phyloP scores from a whole-genome alignment of 2,329 filamentous ascomycete genomes.

The Aspergillus hiratsukae region DNA sequence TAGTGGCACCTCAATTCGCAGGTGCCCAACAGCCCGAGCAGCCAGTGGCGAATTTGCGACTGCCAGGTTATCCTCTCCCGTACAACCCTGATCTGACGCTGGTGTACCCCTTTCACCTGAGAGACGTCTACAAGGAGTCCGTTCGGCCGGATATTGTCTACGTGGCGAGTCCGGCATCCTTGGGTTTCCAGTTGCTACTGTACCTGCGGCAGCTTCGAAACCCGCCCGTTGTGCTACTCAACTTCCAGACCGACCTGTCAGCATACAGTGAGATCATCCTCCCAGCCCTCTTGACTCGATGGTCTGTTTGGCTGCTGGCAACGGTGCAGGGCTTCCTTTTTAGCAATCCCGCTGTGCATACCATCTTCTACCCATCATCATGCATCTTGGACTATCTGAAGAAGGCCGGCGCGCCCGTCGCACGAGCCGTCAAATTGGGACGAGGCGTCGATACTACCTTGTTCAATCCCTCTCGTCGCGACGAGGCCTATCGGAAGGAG shows the following conservation, averaged over 20 bases:
- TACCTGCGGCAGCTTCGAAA: constrained; percentile 58
- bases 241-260: constrained; percentile 68
- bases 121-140: constrained; percentile 55
- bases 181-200: constrained; percentile 68
- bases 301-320: constrained; percentile 60
- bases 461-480: constrained; percentile 55
- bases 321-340: constrained; percentile 65
- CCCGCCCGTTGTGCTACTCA: constrained; percentile 58
- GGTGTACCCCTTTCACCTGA: constrained; percentile 64
- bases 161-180: constrained; percentile 63
- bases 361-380: constrained; percentile 64
- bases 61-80: constrained; percentile 62
- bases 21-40: constrained; percentile 42
- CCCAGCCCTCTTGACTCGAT: constrained; percentile 55
- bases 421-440: constrained; percentile 58
- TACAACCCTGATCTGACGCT: constrained; percentile 69
- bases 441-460: constrained; percentile 61
- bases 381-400: constrained; percentile 61
- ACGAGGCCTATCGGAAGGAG: constrained; percentile 47
- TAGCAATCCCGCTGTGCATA: constrained; percentile 56
- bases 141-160: constrained; percentile 67
- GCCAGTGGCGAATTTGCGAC: constrained; percentile 43
- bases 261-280: constrained; percentile 69
- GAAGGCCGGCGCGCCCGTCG: constrained; percentile 50
- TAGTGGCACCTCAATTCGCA: constrained; percentile 58